A percentile compares a stretch with the other conserved stretches of the same genome.
Evolutionary conservation across 345 rosid genomes (phyloP).

Genomic region (Bruguiera sexangula): DNA sequence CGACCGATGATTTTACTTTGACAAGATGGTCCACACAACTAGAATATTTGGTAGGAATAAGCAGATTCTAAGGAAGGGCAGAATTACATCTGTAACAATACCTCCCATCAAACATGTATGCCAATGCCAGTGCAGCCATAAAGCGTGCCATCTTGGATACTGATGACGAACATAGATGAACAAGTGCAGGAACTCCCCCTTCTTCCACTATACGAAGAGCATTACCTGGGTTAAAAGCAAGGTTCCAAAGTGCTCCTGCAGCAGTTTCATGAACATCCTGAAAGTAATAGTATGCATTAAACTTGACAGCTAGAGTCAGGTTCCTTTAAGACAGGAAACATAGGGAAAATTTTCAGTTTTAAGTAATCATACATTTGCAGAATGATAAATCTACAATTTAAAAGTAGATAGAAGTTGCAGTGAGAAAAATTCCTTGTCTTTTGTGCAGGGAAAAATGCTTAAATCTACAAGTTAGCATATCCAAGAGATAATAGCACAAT

Average conservation of each 20-base stretch:
- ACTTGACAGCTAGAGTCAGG: background rate
- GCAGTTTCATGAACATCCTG: conserved; percentile 57
- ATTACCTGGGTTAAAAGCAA: conserved; percentile 39
- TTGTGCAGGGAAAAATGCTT: no score
- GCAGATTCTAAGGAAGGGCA: background rate
- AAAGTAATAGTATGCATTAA: background rate
- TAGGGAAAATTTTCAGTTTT: background rate
- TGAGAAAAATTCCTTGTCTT: no score
- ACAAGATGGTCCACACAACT: background rate
- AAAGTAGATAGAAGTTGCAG: no score
- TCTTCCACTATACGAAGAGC: conserved; percentile 40
- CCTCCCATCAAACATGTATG: conserved; percentile 44
- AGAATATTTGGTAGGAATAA: background rate
- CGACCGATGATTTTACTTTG: no score
- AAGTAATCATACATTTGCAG: background rate
- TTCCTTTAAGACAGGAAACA: background rate
- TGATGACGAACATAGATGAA: conserved; percentile 38
- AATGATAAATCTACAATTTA: no score
- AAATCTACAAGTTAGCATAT: no score
- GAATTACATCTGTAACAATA: background rate
- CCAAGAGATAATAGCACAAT: no score
- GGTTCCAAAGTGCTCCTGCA: conserved; percentile 51
- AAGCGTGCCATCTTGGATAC: conserved; percentile 43
- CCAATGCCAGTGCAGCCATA: conserved; percentile 44
- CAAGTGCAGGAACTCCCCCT: conserved; percentile 38